Percentiles rank a stretch among this genome's conserved stretches.
Evolutionary conservation across 2,329 filamentous ascomycete species (phyloP).

Genomic region (Ophiocordyceps camponoti-rufipedis): DNA sequence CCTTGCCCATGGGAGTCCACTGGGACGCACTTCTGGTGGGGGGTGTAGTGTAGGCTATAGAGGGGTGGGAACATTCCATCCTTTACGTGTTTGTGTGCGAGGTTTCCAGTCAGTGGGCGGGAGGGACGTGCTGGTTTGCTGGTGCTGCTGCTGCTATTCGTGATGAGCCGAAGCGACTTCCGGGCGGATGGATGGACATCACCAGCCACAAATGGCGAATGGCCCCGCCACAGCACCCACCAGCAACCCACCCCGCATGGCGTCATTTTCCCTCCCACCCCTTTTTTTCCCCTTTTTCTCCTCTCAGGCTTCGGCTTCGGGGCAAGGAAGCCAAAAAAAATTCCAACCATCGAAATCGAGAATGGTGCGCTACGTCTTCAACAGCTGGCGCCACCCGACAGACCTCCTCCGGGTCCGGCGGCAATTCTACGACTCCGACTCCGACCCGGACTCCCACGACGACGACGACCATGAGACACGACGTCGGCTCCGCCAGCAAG

Average conservation of each 20-base stretch:
- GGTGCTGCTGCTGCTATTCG: no score
- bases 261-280: neutral
- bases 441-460: slow-evolving; percentile 15
- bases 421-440: slow-evolving; percentile 34
- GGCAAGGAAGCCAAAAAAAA: neutral
- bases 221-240: neutral
- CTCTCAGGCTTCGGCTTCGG: neutral
- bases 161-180: no score
- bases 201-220: neutral
- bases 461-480: neutral
- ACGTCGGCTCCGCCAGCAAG: slow-evolving; percentile 18
- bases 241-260: neutral
- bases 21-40: no score
- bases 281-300: neutral
- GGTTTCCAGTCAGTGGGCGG: neutral
- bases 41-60: no score
- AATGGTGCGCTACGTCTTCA: slow-evolving; percentile 57
- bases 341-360: no score
- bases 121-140: neutral
- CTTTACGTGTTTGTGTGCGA: neutral
- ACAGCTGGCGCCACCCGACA: slow-evolving; percentile 48
- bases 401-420: slow-evolving; percentile 49
- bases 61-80: no score
- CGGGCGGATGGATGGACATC: no score
- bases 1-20: no score